phyloP scores from a whole-genome alignment of 495 filamentous ascomycete genomes.

The Halenospora varia region DNA sequence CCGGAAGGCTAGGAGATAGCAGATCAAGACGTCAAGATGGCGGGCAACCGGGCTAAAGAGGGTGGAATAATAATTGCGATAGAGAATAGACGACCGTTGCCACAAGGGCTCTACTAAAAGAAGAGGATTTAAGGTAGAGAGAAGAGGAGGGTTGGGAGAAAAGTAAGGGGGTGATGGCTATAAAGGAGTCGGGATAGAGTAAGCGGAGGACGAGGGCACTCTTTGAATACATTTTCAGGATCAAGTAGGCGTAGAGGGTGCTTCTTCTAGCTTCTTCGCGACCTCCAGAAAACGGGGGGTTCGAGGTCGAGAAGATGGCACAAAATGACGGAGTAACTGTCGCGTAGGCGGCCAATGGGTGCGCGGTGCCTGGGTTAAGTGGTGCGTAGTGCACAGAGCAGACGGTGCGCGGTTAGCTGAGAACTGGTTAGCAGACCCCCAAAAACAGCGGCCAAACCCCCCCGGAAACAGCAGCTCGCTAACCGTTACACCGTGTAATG shows the following conservation, averaged over 20 bases:
- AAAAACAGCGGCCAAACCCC: conserved; percentile 9
- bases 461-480: conserved; percentile 3
- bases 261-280: conserved; percentile 25
- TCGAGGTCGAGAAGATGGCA: conserved; percentile 25
- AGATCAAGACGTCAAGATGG: conserved; percentile 1
- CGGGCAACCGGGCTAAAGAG: conserved; percentile 4
- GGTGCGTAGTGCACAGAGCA: too few species aligned
- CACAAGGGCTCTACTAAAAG: too few species aligned
- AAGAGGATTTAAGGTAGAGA: conserved; percentile 11
- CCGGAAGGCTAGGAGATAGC: conserved; percentile 5
- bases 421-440: conserved; percentile 11
- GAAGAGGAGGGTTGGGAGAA: too few species aligned
- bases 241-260: conserved; percentile 6
- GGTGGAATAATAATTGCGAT: background rate
- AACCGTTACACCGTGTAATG: conserved; percentile 3
- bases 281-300: conserved; percentile 30
- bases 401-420: conserved; percentile 7
- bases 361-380: too few species aligned
- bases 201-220: conserved; percentile 8
- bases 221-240: conserved; percentile 11
- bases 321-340: conserved; percentile 15
- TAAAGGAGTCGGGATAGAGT: too few species aligned
- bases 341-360: too few species aligned
- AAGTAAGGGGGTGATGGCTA: too few species aligned
- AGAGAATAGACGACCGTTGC: conserved; percentile 1